Evolutionary conservation across 140 eudicot genomes (phyloP).

Genomic region (Stevia rebaudiana): DNA sequence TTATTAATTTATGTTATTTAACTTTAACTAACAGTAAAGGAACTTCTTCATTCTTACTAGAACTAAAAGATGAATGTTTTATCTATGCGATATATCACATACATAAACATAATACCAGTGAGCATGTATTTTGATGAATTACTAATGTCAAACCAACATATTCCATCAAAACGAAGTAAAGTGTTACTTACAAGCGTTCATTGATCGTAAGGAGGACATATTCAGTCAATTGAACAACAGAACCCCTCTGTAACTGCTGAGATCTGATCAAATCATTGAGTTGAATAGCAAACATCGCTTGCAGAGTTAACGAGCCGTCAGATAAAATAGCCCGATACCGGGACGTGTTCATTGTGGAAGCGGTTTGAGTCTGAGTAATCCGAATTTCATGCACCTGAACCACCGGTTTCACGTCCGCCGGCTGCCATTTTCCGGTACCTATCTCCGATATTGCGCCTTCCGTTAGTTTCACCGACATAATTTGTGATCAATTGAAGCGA

Average conservation of each 20-base stretch:
- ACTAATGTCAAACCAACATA: background rate
- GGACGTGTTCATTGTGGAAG: conserved; percentile 14
- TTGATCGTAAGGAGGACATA: conserved; percentile 34
- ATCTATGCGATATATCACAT: background rate
- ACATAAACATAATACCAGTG: background rate
- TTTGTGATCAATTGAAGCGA: background rate
- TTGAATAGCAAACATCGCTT: conserved; percentile 75
- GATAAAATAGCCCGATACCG: conserved; percentile 56
- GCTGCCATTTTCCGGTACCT: conserved; percentile 6
- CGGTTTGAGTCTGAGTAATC: conserved; percentile 24
- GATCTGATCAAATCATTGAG: conserved; percentile 49
- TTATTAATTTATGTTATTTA: background rate
- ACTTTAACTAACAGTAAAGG: background rate
- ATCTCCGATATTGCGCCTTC: conserved; percentile 39
- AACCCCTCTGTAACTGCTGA: conserved; percentile 48
- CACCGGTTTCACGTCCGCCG: conserved; percentile 39
- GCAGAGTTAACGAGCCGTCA: conserved; percentile 49
- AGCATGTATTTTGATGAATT: background rate
- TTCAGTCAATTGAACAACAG: conserved; percentile 52
- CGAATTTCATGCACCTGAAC: conserved; percentile 53
- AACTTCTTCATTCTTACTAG: background rate
- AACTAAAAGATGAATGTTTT: background rate
- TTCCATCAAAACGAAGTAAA: background rate
- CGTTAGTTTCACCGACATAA: conserved; percentile 39
- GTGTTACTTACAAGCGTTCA: conserved; percentile 36